Percentiles rank a stretch among this genome's conserved stretches.
Evolutionary conservation across 1,284 basidiomycete genomes (phyloP).

Genomic region (Trichosporon sp.): DNA sequence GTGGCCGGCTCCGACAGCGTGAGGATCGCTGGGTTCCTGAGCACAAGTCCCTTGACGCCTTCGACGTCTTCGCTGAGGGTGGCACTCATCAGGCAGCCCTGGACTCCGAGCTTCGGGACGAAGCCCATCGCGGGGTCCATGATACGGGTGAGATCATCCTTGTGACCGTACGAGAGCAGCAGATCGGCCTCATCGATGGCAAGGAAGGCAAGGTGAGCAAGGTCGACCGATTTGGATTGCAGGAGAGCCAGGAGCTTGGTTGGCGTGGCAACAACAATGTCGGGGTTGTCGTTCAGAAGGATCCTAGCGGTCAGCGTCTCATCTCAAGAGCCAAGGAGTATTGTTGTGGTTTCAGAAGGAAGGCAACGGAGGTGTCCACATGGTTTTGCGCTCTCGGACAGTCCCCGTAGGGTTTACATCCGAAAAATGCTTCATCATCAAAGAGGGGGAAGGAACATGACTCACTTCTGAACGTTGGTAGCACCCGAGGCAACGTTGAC

Average conservation of each 20-base stretch:
- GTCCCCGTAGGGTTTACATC: conserved; percentile 51
- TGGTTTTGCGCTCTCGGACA: conserved; percentile 57
- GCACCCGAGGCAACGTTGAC: conserved; percentile 80
- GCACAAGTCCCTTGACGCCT: conserved; percentile 79
- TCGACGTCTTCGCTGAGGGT: conserved; percentile 97
- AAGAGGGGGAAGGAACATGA: conserved; percentile 27
- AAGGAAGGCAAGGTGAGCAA: conserved; percentile 71
- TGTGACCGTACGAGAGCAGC: conserved; percentile 94
- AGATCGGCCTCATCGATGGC: conserved; percentile 98
- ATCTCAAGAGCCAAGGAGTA: neutral
- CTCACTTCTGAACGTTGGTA: conserved; percentile 75
- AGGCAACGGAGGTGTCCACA: conserved; percentile 58
- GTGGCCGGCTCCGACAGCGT: conserved; percentile 84
- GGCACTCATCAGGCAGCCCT: conserved; percentile 96
- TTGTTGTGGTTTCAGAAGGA: conserved; percentile 52
- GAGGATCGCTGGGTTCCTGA: conserved; percentile 82
- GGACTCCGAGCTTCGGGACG: conserved; percentile 80
- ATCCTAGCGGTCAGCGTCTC: conserved; percentile 57
- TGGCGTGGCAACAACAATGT: conserved; percentile 90
- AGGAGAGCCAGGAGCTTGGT: conserved; percentile 77
- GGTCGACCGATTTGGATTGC: conserved; percentile 68
- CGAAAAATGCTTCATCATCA: conserved; percentile 56
- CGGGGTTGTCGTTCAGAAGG: conserved; percentile 84
- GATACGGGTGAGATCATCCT: conserved; percentile 84
- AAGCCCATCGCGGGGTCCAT: conserved; percentile 64